Percentiles rank a stretch among this genome's conserved stretches.
Conservation (phyloP, 176 grass and related monocot species). For the Triticum monococcum region DNA sequence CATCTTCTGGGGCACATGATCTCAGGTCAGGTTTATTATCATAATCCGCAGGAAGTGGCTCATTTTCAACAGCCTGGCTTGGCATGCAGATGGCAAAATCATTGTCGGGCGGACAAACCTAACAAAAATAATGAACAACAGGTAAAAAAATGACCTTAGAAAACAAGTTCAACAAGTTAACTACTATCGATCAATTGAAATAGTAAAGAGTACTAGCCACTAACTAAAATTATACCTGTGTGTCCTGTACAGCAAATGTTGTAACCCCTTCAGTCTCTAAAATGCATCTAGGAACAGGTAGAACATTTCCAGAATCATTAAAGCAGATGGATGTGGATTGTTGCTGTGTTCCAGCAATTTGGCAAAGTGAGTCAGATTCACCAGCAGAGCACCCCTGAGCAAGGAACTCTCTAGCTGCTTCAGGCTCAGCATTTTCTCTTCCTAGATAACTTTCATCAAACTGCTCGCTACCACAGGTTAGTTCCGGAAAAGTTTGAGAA, state of each 20-base stretch:
- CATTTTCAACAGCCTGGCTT: constrained; percentile 31
- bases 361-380: constrained; percentile 33
- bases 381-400: constrained; percentile 34
- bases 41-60: constrained; percentile 3
- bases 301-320: constrained; percentile 35
- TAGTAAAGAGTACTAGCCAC: not conserved
- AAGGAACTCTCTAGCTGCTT: constrained; percentile 47
- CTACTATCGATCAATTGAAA: not conserved
- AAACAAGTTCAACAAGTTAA: constrained; percentile 20
- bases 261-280: constrained; percentile 24
- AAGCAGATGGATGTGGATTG: constrained; percentile 31
- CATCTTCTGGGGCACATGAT: constrained; percentile 10
- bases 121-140: constrained; percentile 17
- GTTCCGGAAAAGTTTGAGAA: constrained; percentile 33
- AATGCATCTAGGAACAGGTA: constrained; percentile 35
- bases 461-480: constrained; percentile 33
- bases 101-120: constrained; percentile 9
- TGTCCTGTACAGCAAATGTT: constrained; percentile 10
- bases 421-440: constrained; percentile 42
- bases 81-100: constrained; percentile 23
- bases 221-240: constrained; percentile 30
- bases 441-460: constrained; percentile 40
- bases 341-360: constrained; percentile 26
- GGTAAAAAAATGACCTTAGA: constrained; percentile 15
- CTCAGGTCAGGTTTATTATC: constrained; percentile 22